A percentile compares a stretch with the other conserved stretches of the same genome.
Evolutionary conservation across 495 filamentous ascomycete genomes (phyloP).

Genomic region (Melanomma pulvis-pyrius): DNA sequence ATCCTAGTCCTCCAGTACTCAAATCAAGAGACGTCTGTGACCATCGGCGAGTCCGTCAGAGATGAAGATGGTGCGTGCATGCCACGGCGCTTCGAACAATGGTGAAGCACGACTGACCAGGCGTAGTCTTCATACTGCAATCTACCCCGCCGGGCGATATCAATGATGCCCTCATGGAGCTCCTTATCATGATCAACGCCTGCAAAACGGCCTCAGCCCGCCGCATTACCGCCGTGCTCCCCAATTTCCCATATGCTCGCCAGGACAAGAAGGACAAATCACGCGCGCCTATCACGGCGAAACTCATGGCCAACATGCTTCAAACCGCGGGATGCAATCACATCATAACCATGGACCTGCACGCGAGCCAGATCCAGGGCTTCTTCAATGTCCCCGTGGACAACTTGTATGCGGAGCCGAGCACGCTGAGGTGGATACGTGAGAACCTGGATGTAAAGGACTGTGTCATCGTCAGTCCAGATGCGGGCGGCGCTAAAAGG

Average conservation of each 20-base stretch:
- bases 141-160: conserved; percentile 94
- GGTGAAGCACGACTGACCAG: background rate
- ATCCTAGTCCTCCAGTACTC: conserved; percentile 95
- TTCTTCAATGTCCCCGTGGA: conserved; percentile 99
- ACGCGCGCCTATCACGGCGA: conserved; percentile 86
- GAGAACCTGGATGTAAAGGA: conserved; percentile 82
- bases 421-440: conserved; percentile 85
- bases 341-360: conserved; percentile 59
- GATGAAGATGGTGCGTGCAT: conserved; percentile 79
- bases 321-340: conserved; percentile 80
- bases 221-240: conserved; percentile 88
- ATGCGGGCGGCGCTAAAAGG: conserved; percentile 96
- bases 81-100: background rate
- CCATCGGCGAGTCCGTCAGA: conserved; percentile 93
- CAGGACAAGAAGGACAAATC: conserved; percentile 99
- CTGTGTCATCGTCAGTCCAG: conserved; percentile 93
- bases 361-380: conserved; percentile 78
- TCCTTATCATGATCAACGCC: conserved; percentile 98
- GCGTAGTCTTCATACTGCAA: conserved; percentile 88
- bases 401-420: conserved; percentile 95
- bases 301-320: conserved; percentile 96
- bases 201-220: conserved; percentile 96
- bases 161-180: conserved; percentile 98
- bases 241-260: conserved; percentile 98
- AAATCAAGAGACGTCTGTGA: conserved; percentile 96